A percentile compares a stretch with the other conserved stretches of the same genome.
Evolutionary conservation across 768 basidiomycete species (phyloP).

Genomic region (Trametopsis cervina): DNA sequence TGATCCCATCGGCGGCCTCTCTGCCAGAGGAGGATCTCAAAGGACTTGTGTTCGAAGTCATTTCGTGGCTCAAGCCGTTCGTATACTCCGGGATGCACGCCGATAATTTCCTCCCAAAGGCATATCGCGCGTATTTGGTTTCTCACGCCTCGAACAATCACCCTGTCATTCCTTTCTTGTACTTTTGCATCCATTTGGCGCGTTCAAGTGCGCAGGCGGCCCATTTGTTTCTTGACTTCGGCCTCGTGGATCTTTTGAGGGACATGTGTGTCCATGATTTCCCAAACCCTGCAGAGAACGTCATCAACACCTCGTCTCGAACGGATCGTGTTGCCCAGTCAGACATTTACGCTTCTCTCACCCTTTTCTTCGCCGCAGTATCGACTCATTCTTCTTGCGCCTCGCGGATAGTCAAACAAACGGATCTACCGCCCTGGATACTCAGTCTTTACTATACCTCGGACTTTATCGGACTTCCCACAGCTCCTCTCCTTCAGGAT

Average conservation of each 20-base stretch:
- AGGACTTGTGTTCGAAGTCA: not conserved
- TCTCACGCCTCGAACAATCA: not conserved
- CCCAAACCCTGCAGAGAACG: slow-evolving; percentile 4
- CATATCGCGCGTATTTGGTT: slow-evolving; percentile 4
- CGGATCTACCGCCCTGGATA: not conserved
- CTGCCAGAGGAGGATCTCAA: slow-evolving; percentile 1
- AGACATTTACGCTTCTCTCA: slow-evolving; percentile 5
- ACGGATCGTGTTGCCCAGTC: slow-evolving; percentile 6
- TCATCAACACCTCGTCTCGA: slow-evolving; percentile 3
- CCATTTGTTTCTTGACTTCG: slow-evolving; percentile 1
- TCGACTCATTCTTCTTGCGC: not conserved
- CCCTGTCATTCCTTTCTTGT: slow-evolving; percentile 3
- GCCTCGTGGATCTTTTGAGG: slow-evolving; percentile 1
- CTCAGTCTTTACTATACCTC: slow-evolving; percentile 4
- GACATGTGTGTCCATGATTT: slow-evolving; percentile 1
- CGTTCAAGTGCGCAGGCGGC: not conserved
- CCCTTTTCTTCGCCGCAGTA: slow-evolving; percentile 4
- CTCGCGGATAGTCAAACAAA: not conserved
- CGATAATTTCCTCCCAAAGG: slow-evolving; percentile 2
- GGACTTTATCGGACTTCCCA: slow-evolving; percentile 3
- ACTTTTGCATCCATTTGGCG: slow-evolving; percentile 1
- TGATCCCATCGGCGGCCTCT: not conserved
- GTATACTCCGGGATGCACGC: not conserved
- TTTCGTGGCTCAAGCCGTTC: slow-evolving; percentile 1
- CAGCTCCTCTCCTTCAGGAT: not conserved